phyloP scores from a whole-genome alignment of 495 filamentous ascomycete species.

The Penicillium herquei region DNA sequence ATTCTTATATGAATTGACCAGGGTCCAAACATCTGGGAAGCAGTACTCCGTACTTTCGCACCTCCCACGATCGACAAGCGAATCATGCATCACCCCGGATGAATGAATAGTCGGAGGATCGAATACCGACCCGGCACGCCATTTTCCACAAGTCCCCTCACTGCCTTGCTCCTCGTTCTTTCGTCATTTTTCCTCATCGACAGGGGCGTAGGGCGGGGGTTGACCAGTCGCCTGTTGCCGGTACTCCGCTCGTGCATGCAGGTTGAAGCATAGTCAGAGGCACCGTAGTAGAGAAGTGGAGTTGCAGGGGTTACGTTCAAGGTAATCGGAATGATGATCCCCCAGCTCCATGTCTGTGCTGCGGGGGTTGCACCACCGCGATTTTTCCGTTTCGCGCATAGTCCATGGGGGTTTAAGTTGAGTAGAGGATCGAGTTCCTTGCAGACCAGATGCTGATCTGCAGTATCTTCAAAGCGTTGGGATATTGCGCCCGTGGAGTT shows the following conservation, averaged over 20 bases:
- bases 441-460: too few species aligned
- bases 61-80: constrained; percentile 7
- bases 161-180: constrained; percentile 2
- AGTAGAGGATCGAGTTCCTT: background rate
- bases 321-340: constrained; percentile 23
- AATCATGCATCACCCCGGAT: constrained; percentile 3
- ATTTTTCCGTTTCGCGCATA: constrained; percentile 33
- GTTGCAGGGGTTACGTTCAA: background rate
- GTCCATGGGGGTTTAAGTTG: background rate
- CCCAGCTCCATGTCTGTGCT: constrained; percentile 1
- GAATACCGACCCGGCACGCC: background rate
- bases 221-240: background rate
- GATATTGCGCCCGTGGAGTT: too few species aligned
- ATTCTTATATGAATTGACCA: constrained; percentile 10
- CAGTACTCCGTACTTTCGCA: background rate
- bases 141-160: background rate
- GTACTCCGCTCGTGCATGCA: constrained; percentile 15
- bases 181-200: constrained; percentile 8
- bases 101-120: constrained; percentile 1
- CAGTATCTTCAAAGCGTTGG: background rate
- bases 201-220: constrained; percentile 16
- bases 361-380: constrained; percentile 20
- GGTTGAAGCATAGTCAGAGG: constrained; percentile 1
- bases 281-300: constrained; percentile 11
- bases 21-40: background rate